phyloP scores from a whole-genome alignment of 805 yeast species.

The Hermanozyma aechmeae region DNA sequence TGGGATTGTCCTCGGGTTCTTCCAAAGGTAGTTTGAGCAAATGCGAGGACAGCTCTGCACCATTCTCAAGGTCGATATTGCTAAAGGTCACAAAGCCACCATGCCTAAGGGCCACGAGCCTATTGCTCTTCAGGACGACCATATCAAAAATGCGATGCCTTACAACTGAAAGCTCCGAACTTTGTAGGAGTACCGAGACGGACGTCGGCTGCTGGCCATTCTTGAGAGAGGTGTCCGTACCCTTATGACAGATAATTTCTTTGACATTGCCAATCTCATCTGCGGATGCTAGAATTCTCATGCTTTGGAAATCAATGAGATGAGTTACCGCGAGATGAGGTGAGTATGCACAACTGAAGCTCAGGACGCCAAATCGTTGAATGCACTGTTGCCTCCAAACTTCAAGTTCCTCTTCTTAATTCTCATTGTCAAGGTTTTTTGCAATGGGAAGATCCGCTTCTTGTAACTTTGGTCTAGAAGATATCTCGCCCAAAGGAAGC shows the following conservation, averaged over 20 bases:
- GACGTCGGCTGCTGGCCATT: constrained; percentile 56
- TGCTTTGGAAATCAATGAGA: constrained; percentile 10
- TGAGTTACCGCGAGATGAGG: neutral
- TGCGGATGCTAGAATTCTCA: constrained; percentile 58
- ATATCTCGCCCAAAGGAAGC: too few relatives aligned
- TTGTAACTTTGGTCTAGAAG: too few relatives aligned
- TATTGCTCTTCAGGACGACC: constrained; percentile 18
- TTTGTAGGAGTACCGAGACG: constrained; percentile 32
- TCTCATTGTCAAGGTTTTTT: too few relatives aligned
- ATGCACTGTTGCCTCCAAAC: too few relatives aligned
- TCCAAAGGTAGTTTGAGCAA: constrained; percentile 14
- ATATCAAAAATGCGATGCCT: constrained; percentile 27
- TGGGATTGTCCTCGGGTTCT: constrained; percentile 17
- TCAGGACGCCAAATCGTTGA: too few relatives aligned
- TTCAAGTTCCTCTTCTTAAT: too few relatives aligned
- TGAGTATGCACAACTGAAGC: neutral
- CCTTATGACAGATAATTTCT: constrained; percentile 52
- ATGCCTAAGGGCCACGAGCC: constrained; percentile 32
- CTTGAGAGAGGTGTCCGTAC: constrained; percentile 74
- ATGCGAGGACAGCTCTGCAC: too few relatives aligned
- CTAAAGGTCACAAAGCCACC: constrained; percentile 34
- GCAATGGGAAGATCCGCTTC: too few relatives aligned
- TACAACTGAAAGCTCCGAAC: constrained; percentile 17
- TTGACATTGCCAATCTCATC: constrained; percentile 62
- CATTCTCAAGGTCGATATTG: too few relatives aligned